Conservation (phyloP, 2,329 filamentous ascomycete genomes). For the Penicillium griseofulvum region DNA sequence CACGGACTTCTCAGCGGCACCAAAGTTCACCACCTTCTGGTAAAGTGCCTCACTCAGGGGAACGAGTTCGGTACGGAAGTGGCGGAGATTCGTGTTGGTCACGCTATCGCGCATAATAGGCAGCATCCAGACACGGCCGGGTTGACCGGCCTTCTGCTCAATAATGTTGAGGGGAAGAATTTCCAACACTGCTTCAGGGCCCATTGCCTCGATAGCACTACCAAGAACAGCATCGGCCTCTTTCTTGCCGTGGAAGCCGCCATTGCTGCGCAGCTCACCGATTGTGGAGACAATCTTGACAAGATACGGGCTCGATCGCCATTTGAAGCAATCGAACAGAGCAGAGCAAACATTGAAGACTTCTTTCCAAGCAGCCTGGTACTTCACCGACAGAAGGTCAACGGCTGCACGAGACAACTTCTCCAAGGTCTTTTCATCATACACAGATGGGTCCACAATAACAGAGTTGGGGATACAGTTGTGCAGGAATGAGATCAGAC, state of each 20-base stretch:
- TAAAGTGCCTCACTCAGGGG: slow-evolving; percentile 88
- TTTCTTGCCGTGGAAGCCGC: slow-evolving; percentile 89
- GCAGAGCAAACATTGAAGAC: slow-evolving; percentile 85
- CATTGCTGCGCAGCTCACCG: slow-evolving; percentile 81
- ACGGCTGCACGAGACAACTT: slow-evolving; percentile 71
- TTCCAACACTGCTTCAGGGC: slow-evolving; percentile 76
- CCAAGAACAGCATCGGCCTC: slow-evolving; percentile 89
- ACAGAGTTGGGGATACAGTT: slow-evolving; percentile 84
- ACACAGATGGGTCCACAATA: slow-evolving; percentile 83
- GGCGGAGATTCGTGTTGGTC: slow-evolving; percentile 79
- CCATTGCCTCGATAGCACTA: slow-evolving; percentile 84
- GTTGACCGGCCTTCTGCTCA: slow-evolving; percentile 71
- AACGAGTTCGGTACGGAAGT: slow-evolving; percentile 83
- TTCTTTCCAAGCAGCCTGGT: slow-evolving; percentile 90
- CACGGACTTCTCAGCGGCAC: slow-evolving; percentile 81
- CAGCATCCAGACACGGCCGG: slow-evolving; percentile 90
- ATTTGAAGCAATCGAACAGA: slow-evolving; percentile 82
- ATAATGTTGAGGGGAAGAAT: slow-evolving; percentile 83
- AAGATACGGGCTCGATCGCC: slow-evolving; percentile 78
- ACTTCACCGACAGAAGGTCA: slow-evolving; percentile 80
- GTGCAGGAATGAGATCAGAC: slow-evolving; percentile 85
- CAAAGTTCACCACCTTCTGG: slow-evolving; percentile 81
- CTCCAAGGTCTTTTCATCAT: slow-evolving; percentile 84
- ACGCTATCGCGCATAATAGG: slow-evolving; percentile 86
- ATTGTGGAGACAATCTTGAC: slow-evolving; percentile 72